A percentile compares a stretch with the other conserved stretches of the same genome.
phyloP scores from a whole-genome alignment of 129 eudicot genomes.

The Tagetes patula region DNA sequence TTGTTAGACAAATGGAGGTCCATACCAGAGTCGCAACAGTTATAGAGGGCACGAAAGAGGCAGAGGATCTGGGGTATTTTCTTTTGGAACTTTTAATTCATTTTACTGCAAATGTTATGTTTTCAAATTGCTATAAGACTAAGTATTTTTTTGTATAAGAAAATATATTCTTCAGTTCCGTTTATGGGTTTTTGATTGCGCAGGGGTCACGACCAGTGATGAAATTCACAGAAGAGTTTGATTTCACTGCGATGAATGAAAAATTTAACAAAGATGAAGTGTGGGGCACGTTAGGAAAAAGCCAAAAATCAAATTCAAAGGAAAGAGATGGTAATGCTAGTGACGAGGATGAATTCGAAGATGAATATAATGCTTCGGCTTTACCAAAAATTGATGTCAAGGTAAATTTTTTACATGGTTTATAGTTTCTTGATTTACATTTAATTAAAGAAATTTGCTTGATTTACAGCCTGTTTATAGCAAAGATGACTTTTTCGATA shows the following conservation, averaged over 20 bases:
- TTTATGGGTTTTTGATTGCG: constrained; percentile 1
- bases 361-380: constrained; percentile 48
- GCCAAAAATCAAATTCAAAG: constrained; percentile 37
- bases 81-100: not conserved
- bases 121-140: not conserved
- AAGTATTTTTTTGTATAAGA: not conserved
- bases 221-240: constrained; percentile 85
- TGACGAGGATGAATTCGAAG: constrained; percentile 60
- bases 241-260: constrained; percentile 92
- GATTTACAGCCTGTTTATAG: constrained; percentile 66
- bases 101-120: not conserved
- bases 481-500: constrained; percentile 92
- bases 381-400: constrained; percentile 52
- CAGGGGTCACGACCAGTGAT: constrained; percentile 69
- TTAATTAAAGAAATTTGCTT: not conserved
- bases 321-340: constrained; percentile 53
- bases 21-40: constrained; percentile 45
- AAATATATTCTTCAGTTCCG: not conserved
- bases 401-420: constrained; percentile 28
- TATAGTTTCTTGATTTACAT: constrained; percentile 3
- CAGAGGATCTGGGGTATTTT: constrained; percentile 82
- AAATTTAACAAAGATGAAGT: constrained; percentile 93
- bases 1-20: constrained; percentile 61
- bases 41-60: constrained; percentile 89
- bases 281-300: constrained; percentile 90